phyloP scores from a whole-genome alignment of 177 flowering plant genomes.

The Telopea speciosissima region DNA sequence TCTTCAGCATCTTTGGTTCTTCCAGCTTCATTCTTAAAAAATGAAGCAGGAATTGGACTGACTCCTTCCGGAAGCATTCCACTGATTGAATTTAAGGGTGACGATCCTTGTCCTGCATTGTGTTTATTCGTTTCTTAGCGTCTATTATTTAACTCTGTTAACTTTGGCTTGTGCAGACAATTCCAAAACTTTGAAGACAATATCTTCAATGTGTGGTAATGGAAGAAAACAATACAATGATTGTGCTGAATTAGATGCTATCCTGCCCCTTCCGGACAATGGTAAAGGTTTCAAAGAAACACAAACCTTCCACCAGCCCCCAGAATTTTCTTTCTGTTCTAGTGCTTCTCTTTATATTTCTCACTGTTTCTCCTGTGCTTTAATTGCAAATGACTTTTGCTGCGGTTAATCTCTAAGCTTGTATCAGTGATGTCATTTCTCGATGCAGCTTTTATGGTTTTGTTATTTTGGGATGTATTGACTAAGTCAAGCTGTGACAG shows the following conservation, averaged over 20 bases:
- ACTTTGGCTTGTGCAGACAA: constrained; percentile 1
- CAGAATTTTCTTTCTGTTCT: background rate
- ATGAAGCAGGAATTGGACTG: constrained; percentile 10
- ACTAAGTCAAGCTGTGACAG: constrained; percentile 18
- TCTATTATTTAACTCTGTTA: background rate
- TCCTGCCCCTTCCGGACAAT: constrained; percentile 18
- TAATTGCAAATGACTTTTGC: background rate
- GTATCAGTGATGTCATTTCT: background rate
- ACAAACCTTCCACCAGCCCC: background rate
- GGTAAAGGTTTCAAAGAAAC: constrained; percentile 2
- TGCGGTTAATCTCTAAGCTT: too few relatives aligned
- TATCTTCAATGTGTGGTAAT: constrained; percentile 8
- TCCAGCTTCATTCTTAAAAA: constrained; percentile 10
- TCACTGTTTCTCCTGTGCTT: background rate
- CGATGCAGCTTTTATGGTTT: background rate
- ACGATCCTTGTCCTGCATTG: background rate
- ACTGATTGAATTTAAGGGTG: constrained; percentile 27
- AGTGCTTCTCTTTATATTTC: background rate
- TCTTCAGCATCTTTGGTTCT: constrained; percentile 7
- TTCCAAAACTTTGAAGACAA: constrained; percentile 1
- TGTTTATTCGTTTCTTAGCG: background rate
- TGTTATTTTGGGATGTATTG: background rate
- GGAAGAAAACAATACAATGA: constrained; percentile 5
- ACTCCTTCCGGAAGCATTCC: constrained; percentile 10
- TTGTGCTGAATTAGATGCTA: constrained; percentile 9